Evolutionary conservation across 163 green algal genomes (phyloP), one percentile per base, ranked within the genome.

Genomic region (Chloromonas sp.): DNA sequence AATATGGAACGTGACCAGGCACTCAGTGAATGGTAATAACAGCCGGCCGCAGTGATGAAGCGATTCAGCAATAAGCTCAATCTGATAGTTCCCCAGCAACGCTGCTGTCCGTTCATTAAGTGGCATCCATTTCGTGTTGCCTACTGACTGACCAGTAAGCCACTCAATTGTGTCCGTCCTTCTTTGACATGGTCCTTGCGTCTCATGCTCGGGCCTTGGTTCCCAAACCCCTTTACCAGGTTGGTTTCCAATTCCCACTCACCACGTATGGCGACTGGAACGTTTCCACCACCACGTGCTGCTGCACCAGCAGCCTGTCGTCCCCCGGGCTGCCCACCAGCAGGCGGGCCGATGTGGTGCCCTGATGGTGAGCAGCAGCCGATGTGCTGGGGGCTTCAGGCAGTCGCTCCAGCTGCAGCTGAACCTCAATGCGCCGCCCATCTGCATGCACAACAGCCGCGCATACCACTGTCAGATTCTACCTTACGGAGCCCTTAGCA

Each of bases 221-320:
- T 58, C 60, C 77, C 77, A 81, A 2, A 1, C 2, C 3, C 0
- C 60, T 2, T 8, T 36, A 58, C 1, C 36, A 61, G 1, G n/a
- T 58, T 15, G 57, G 77, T 2, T 1, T 14, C 78, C 58, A 76
- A 76, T 8, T 11, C 8, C 66, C 11, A 36, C 79, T 61, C 70
- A 90, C 88, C 81, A 61, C 87, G 80, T 90, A 88, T 0, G 93
- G 93, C 3, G 92, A 95, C 0, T 84, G 60, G 79, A 96, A 96
- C 2, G 78, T 86, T 60, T 95, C 90, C 76, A 96, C 14, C 0
- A 82, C 81, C 14, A 96, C 77, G 1, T 62, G 13, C 83, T 93
- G 88, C 81, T 89, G 83, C 0, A 92, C 70, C 70, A 96, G 87
- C 81, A 96, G 84, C 1, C 79, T 70, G 86, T 96, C 90, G 61